Evolutionary conservation across 441 rosid species (phyloP).

Genomic region (Daphne laureola): DNA sequence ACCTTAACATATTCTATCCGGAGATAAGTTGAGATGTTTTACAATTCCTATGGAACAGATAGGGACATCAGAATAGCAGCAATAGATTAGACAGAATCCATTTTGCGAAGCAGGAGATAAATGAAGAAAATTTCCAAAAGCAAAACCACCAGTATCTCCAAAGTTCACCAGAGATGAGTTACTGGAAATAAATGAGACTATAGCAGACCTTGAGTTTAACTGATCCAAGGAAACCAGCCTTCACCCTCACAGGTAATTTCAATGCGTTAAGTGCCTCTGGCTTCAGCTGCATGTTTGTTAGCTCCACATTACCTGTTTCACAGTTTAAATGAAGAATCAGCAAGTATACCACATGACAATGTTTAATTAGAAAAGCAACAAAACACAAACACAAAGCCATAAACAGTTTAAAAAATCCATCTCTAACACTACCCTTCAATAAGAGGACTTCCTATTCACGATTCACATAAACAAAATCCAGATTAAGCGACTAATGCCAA

Average conservation of each 20-base stretch:
- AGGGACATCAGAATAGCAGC: not conserved
- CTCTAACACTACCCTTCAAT: no score
- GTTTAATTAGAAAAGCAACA: not conserved
- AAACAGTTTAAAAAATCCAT: no score
- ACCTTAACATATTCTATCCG: no score
- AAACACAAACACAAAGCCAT: not conserved
- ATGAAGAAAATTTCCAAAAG: no score
- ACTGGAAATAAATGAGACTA: no score
- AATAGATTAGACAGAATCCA: not conserved
- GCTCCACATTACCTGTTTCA: conserved; percentile 82
- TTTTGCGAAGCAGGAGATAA: not conserved
- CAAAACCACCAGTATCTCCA: no score
- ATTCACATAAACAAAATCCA: no score
- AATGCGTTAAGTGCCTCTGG: conserved; percentile 98
- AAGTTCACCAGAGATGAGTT: no score
- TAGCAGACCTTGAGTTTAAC: conserved; percentile 78
- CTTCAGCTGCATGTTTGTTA: conserved; percentile 94
- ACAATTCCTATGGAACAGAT: no score
- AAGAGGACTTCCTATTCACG: no score
- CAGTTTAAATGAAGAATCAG: conserved; percentile 12
- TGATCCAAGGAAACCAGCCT: conserved; percentile 99
- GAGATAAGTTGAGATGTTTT: no score
- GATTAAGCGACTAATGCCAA: no score
- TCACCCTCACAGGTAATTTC: conserved; percentile 92
- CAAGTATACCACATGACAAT: conserved; percentile 10